Percentiles rank a stretch among this genome's conserved stretches.
These are phyloP conservation scores for Aspergillus sp. DNA, from an alignment of 2,329 filamentous ascomycete species.

Conservation along the genomic window DNA sequence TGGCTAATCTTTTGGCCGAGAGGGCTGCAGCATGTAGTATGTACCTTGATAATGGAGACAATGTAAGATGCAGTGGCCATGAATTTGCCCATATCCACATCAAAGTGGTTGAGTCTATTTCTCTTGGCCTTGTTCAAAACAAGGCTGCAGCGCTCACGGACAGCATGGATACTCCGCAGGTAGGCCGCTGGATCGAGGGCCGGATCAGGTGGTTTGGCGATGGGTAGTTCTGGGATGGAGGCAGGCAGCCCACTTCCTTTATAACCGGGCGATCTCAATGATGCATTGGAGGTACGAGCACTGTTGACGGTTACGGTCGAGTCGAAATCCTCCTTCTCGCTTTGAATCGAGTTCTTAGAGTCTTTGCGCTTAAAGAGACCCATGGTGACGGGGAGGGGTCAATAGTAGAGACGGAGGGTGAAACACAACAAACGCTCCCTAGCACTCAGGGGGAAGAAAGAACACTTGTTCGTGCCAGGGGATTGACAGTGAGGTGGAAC, in stretches of 20 bases:
- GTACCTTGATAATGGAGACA: constrained; percentile 90
- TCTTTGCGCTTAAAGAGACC: constrained; percentile 52
- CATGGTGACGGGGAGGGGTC: constrained; percentile 32
- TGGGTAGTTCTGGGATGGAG: constrained; percentile 71
- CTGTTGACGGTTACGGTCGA: constrained; percentile 45
- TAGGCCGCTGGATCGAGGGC: constrained; percentile 86
- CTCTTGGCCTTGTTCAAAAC: constrained; percentile 74
- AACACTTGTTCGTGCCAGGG: not conserved
- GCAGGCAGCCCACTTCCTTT: constrained; percentile 51
- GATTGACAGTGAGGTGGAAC: not conserved
- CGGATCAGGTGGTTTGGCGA: constrained; percentile 85
- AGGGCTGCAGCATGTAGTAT: not conserved
- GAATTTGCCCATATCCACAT: constrained; percentile 84
- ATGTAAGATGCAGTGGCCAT: constrained; percentile 81
- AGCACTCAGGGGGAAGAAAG: not conserved
- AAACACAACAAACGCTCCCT: constrained; percentile 4
- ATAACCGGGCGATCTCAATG: constrained; percentile 53
- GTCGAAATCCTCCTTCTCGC: constrained; percentile 44
- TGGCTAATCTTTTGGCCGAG: constrained; percentile 11
- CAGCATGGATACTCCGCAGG: constrained; percentile 83
- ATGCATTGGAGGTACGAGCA: constrained; percentile 48
- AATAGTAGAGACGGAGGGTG: constrained; percentile 1
- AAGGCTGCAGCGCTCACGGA: constrained; percentile 75
- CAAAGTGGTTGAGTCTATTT: constrained; percentile 81
- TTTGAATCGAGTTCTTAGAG: constrained; percentile 41